A percentile compares a stretch with the other conserved stretches of the same genome.
Conservation (phyloP, 768 basidiomycete genomes). For the Rhizopogon vulgaris region DNA sequence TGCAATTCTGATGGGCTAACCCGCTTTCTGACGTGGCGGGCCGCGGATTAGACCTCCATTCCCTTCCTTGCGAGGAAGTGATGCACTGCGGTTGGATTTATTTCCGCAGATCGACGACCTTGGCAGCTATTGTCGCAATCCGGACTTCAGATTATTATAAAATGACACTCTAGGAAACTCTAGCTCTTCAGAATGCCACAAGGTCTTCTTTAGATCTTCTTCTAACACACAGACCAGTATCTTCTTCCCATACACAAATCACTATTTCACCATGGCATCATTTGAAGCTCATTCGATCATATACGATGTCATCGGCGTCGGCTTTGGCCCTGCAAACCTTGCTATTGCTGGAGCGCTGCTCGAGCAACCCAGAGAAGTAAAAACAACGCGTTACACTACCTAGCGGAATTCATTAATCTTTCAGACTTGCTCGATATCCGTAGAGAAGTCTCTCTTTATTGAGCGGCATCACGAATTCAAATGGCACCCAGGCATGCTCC, state of each 20-base stretch:
- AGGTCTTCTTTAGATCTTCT: background rate
- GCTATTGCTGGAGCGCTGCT: slow-evolving; percentile 44
- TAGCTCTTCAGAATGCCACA: no score
- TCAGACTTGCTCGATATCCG: slow-evolving; percentile 14
- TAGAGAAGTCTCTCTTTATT: slow-evolving; percentile 36
- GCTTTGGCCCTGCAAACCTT: slow-evolving; percentile 49
- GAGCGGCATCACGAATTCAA: slow-evolving; percentile 42
- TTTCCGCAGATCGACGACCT: no score
- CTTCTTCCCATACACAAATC: no score
- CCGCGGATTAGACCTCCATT: no score
- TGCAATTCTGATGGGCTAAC: no score
- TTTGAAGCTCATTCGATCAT: background rate
- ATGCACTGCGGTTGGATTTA: no score
- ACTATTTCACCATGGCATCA: background rate
- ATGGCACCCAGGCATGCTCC: slow-evolving; percentile 54
- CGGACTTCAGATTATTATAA: background rate
- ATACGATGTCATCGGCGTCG: slow-evolving; percentile 44
- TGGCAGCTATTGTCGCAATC: no score
- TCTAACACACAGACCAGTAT: background rate
- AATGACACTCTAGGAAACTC: background rate
- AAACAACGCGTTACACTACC: background rate
- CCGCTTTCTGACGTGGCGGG: no score
- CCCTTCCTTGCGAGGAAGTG: no score
- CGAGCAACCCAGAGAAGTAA: slow-evolving; percentile 30
- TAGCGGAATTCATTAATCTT: background rate